These are phyloP conservation scores for Leishmania turanica DNA, from an alignment of 208 protist genomes.

Conservation along the genomic window DNA sequence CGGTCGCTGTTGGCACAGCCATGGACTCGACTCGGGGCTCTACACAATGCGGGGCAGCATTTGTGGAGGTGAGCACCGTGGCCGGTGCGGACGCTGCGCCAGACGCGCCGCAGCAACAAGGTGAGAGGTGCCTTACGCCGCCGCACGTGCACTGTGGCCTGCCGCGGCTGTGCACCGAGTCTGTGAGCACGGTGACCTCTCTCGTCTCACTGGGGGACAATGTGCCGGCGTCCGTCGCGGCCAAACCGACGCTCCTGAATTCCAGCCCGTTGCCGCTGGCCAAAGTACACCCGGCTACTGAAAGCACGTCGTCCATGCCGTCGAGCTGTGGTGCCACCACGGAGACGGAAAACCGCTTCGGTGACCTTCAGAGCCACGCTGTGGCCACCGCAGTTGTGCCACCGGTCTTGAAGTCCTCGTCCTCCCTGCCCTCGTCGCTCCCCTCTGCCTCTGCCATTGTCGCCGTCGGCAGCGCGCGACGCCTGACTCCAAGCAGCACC, in stretches of 20 bases:
- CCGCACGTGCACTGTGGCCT: background rate
- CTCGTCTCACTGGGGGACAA: background rate
- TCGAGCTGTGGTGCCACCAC: slow-evolving; percentile 10
- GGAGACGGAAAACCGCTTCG: background rate
- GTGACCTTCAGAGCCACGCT: background rate
- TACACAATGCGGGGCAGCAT: background rate
- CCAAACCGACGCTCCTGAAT: background rate
- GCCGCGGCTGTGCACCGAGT: background rate
- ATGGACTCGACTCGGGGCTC: background rate
- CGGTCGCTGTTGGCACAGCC: background rate
- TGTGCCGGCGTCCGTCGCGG: background rate
- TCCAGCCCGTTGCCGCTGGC: background rate
- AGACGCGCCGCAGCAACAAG: background rate
- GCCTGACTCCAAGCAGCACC: background rate
- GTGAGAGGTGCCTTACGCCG: background rate
- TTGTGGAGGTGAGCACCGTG: background rate
- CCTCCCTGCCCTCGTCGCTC: background rate
- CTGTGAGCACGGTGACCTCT: background rate
- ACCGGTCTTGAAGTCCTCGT: background rate
- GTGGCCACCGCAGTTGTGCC: background rate
- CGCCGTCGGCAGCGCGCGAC: background rate
- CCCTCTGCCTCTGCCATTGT: too few species aligned
- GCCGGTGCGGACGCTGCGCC: background rate
- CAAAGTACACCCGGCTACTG: background rate
- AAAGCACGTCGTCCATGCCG: slow-evolving; percentile 1